Conservation (phyloP, 192 early-diverging fungal genomes). For the Backusella tarrabulga region DNA sequence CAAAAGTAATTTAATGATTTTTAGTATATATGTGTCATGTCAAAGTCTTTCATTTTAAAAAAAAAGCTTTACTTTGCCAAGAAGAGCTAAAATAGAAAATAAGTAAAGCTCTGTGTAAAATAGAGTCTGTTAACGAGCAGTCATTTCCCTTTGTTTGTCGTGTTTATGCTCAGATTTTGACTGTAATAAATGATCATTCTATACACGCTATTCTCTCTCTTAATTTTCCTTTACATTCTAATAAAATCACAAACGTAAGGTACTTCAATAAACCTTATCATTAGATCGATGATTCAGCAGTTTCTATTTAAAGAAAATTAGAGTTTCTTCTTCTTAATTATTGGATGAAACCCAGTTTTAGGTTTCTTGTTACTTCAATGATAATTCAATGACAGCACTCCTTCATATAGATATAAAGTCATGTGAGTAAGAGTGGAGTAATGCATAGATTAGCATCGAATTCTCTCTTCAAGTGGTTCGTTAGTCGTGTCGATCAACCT, state of each 20-base stretch:
- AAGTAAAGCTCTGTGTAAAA: not conserved
- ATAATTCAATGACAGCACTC: not conserved
- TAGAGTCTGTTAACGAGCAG: not conserved
- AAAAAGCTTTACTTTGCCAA: not conserved
- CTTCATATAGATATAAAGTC: not conserved
- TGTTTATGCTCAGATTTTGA: not conserved
- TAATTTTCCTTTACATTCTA: not conserved
- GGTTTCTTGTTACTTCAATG: not conserved
- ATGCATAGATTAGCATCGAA: not conserved
- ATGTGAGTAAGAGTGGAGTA: not conserved
- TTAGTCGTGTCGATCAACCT: too few relatives aligned
- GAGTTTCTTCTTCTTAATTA: not conserved
- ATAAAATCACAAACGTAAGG: not conserved
- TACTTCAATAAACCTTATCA: not conserved
- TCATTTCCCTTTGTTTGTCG: not conserved
- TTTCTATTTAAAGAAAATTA: not conserved
- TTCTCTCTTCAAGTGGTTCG: not conserved
- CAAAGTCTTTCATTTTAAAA: not conserved
- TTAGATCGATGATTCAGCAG: not conserved
- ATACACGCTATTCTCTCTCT: not conserved
- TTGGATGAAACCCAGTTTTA: not conserved
- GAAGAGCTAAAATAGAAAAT: not conserved
- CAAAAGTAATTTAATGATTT: not conserved
- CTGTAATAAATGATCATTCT: not conserved
- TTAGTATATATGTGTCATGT: not conserved